Evolutionary conservation across 305 asterid genomes (phyloP), one percentile per base, ranked within the genome.

Genomic region (Fraxinus albicans): DNA sequence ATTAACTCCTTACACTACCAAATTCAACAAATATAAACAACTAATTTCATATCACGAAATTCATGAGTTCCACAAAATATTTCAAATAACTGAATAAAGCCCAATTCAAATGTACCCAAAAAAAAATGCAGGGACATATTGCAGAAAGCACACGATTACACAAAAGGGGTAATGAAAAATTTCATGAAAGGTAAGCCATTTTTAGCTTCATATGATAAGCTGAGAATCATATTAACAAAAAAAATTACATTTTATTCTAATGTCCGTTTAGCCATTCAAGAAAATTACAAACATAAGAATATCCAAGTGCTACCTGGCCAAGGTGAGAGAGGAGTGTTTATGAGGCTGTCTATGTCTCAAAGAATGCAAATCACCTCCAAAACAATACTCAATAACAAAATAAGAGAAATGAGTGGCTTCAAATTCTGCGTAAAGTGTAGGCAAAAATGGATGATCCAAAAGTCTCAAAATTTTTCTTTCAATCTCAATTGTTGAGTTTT

Each of bases 81-180:
- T 84, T 27, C 76, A 84, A 80, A 76, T 79, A 81, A 31, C 69
- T 81, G 77, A 81, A 81, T 15, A 27, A 79, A 19, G 78, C 76
- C 86, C 74, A 63, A 53, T 81, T 83, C 85, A 78, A 80, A 81
- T 78, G 84, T 35, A 79, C 74, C 67, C 69, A 53, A 31, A 27
- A 44, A 44, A 44, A 44, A n/a, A 79, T 73, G 44, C 85, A 83
- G 29, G 27, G 12, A 63, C 21, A 77, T 29, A 5, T 5, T 79
- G 31, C 81, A 69, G 27, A 81, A 55, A 77, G 31, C 35, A 34
- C 44, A 53, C 35, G 8, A 27, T 9, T 53, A 78, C 25, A 79
- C 10, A n/a, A 55, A n/a, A n/a, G 67, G 67, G 12, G 67, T n/a
- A 55, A 55, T 55, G 67, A 55, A 55, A 55, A 55, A n/a, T 55